A percentile compares a stretch with the other conserved stretches of the same genome.
Conservation (phyloP, 192 early-diverging fungal genomes). For the Entomortierella parvispora region DNA sequence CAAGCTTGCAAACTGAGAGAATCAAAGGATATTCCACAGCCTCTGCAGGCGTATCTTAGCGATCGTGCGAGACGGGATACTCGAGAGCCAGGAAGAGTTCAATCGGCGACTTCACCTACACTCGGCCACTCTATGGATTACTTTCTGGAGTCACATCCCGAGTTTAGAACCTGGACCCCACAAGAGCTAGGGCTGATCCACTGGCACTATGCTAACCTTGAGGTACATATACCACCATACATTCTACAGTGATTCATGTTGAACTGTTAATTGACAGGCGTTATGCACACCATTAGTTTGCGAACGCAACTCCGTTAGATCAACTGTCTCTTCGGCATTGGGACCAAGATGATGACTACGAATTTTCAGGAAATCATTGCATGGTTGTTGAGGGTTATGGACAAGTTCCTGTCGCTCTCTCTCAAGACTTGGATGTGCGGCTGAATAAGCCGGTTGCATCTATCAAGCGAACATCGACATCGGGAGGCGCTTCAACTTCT, state of each 20-base stretch:
- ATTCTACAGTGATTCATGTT: too few species aligned
- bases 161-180: conserved; percentile 24
- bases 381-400: conserved; percentile 50
- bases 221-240: conserved; percentile 26
- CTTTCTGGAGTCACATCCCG: conserved; percentile 54
- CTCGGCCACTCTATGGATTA: conserved; percentile 58
- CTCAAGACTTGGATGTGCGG: conserved; percentile 48
- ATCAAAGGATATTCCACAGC: conserved; percentile 1
- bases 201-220: conserved; percentile 60
- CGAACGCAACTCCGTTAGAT: conserved; percentile 53
- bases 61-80: conserved; percentile 4
- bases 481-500: not conserved
- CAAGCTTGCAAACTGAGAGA: conserved; percentile 36
- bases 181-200: conserved; percentile 54
- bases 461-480: conserved; percentile 13
- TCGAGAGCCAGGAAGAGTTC: conserved; percentile 9
- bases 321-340: conserved; percentile 50
- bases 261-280: too few species aligned
- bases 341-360: conserved; percentile 58
- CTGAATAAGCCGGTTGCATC: conserved; percentile 31
- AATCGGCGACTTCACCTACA: conserved; percentile 23
- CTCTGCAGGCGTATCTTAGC: conserved; percentile 6
- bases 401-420: conserved; percentile 47
- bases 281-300: too few species aligned
- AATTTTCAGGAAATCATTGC: conserved; percentile 49